Base-by-base conservation (phyloP, 768 basidiomycete species). In the Leccinellum albellum region DNA sequence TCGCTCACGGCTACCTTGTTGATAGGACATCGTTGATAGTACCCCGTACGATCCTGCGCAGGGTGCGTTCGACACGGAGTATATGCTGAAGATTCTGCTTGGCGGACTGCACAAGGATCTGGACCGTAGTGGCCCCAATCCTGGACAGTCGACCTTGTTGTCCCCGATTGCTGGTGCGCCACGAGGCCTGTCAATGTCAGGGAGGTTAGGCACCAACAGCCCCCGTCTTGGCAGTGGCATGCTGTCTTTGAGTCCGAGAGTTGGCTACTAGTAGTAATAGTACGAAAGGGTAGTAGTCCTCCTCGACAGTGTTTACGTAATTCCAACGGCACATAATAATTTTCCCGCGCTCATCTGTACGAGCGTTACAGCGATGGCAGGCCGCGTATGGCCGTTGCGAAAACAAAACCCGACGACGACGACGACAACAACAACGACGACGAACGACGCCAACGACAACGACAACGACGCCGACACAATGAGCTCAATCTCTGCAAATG, bases 1-100 rank as follows among this genome's bases (percentile, higher is more conserved):
- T 31, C 10, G 15, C 37, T 40, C 37, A 40, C 37, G 2, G 12
- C 37, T 1, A 2, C 10, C 9, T 51, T 10, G 8, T 3, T 48
- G 10, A 37, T 57, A 79, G 68, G 80, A 82, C 55, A 75, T 81
- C 17, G 78, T 82, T 6, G 80, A 80, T 61, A 76, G 77, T 32
- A 78, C 78, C 2, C 73, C 74, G 6, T 80, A 57, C 53, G 68
- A 73, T 47, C 70, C 64, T 40, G 63, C 54, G 20, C 55, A 66
- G 1, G 72, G 72, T 55, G 57, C 35, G 4, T 72, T 72, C 28
- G 67, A 73, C 54, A 68, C 72, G 13, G 72, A 72, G 44, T 72
- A 73, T 54, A 72, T 72, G 72, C 31, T 73, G 12, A 72, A 73
- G 66, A 70, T 72, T 40, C 62, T 72, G 8, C 68, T 72, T 23